Evolutionary conservation across 805 yeast species (phyloP).

Genomic region (Vanderwaltozyma verrucispora): DNA sequence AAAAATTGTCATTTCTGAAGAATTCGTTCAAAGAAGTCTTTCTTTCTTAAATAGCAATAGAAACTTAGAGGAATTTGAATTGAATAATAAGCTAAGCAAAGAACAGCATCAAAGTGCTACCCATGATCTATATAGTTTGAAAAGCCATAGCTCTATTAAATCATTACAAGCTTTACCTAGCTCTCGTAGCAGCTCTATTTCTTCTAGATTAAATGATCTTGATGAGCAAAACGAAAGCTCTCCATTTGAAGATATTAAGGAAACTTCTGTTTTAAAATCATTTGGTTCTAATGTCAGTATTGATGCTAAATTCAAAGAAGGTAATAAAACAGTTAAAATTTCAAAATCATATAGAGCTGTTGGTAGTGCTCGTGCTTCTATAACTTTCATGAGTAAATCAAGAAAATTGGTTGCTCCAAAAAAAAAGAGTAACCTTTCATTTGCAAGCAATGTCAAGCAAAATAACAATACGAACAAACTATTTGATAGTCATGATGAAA

Average conservation of each 20-base stretch:
- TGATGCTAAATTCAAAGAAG: constrained; percentile 34
- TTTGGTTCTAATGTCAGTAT: constrained; percentile 33
- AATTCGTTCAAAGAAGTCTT: constrained; percentile 45
- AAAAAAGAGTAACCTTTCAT: constrained; percentile 3
- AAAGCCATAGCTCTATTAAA: constrained; percentile 32
- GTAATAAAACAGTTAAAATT: constrained; percentile 38
- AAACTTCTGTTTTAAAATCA: constrained; percentile 37
- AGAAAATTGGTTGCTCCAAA: constrained; percentile 25
- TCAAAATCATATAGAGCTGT: constrained; percentile 45
- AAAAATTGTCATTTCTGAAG: constrained; percentile 37
- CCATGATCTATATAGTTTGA: constrained; percentile 39
- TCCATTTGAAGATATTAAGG: constrained; percentile 22
- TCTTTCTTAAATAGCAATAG: constrained; percentile 37
- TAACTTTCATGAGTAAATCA: constrained; percentile 41
- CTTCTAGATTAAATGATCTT: constrained; percentile 2
- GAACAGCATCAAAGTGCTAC: constrained; percentile 23
- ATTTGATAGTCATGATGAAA: constrained; percentile 12
- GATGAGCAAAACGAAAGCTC: constrained; percentile 2
- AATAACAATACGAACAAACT: constrained; percentile 5
- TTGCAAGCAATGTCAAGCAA: background rate
- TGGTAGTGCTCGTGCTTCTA: constrained; percentile 46
- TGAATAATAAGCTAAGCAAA: constrained; percentile 21
- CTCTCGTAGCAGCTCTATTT: constrained; percentile 11
- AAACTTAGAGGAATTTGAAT: constrained; percentile 26
- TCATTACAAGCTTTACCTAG: constrained; percentile 24